Base-by-base conservation (phyloP, 371 early-diverging fungal species). In the Basidiobolus meristosporus region DNA sequence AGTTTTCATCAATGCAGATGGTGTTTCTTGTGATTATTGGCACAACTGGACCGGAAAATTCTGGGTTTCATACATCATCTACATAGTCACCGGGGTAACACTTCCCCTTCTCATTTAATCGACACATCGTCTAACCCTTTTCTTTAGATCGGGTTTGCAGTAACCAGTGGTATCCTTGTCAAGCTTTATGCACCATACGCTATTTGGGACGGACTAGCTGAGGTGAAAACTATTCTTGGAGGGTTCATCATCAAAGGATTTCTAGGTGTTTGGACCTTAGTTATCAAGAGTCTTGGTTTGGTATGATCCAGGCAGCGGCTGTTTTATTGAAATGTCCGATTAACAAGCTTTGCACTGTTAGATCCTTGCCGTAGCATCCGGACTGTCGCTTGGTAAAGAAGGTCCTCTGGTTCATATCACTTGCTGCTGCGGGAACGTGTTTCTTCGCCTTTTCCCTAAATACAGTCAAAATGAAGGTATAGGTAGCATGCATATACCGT, bases 221-320 rank as follows among this genome's bases (percentile, higher is more conserved):
- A 85, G 41, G 70, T 84, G 30, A 88, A 88, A 52, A 78, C 79
- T 19, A 85, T 88, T 16, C 57, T 88, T 11, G 72, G 79, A 15
- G 86, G 87, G 6, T 86, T 82, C 59, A 74, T 84, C 21, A 82
- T 88, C 36, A 68, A 74, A 20, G 66, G 70, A 29, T 87, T 73
- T 46, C 56, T 88, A 3, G 84, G 84, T 2, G 43, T 70, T 15
- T 63, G 68, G 44, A 82, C 84, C 3, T 54, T 87, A 35, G 33
- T 73, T 11, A 65, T 81, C 39, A 88, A 88, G 50, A 57, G 62
- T 9, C 43, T 81, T 12, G 77, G 72, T 2, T 50, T 84, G 51
- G 73, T 39, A 11, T 23, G 14, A 15, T 23, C 11, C 15, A 19
- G n/a, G n/a, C n/a, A n/a, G n/a, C n/a, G n/a, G n/a, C n/a, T 12